A percentile compares a stretch with the other conserved stretches of the same genome.
Conservation (phyloP, 352 stramenopile species). For the Pythium periplocum region DNA sequence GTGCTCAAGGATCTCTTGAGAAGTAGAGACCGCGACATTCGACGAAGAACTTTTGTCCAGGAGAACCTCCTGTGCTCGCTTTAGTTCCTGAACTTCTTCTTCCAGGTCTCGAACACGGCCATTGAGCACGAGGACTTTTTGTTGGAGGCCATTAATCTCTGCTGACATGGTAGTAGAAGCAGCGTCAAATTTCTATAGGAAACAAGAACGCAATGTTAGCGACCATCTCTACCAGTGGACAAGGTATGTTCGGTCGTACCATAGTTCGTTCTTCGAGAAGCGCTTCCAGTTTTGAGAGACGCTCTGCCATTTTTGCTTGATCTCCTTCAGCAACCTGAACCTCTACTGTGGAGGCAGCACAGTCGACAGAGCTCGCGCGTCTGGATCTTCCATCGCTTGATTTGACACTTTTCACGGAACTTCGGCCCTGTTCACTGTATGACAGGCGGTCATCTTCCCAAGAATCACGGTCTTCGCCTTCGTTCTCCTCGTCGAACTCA, state of each 20-base stretch:
- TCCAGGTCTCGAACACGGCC: constrained; percentile 14
- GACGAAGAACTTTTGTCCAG: neutral
- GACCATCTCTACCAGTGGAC: too few relatives aligned
- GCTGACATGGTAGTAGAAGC: constrained; percentile 2
- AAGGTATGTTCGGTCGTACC: constrained; percentile 14
- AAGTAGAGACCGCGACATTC: too few relatives aligned
- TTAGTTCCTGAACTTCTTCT: constrained; percentile 12
- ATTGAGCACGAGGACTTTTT: constrained; percentile 11
- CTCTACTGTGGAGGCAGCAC: too few relatives aligned
- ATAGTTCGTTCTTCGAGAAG: constrained; percentile 37
- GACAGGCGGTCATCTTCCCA: too few relatives aligned
- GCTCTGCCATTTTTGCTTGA: neutral
- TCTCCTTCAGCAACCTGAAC: too few relatives aligned
- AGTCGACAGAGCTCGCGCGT: too few relatives aligned
- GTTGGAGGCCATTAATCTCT: constrained; percentile 10
- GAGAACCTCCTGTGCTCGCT: neutral
- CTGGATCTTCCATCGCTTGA: too few relatives aligned
- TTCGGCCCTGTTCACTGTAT: too few relatives aligned
- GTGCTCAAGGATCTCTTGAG: too few relatives aligned
- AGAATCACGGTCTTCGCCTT: constrained; percentile 1
- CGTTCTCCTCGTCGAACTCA: constrained; percentile 24
- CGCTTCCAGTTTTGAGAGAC: constrained; percentile 34
- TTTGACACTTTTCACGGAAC: too few relatives aligned
- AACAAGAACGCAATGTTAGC: neutral
- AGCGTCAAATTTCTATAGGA: constrained; percentile 4